Conservation (phyloP, 176 grass and related monocot species). For the Pharus latifolius region DNA sequence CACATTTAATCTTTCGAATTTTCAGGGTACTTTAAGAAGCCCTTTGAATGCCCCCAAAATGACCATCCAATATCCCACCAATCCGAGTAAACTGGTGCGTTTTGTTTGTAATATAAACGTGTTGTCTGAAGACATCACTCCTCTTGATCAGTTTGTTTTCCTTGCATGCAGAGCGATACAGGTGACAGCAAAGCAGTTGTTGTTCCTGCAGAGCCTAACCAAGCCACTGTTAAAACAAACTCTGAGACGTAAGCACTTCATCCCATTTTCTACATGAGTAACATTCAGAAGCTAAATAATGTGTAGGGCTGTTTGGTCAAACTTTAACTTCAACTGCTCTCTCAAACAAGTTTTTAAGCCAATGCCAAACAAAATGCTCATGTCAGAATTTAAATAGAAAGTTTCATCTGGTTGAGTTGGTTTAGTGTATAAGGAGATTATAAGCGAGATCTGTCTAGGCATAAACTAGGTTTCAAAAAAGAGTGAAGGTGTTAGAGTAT, state of each 20-base stretch:
- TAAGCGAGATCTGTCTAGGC: background rate
- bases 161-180: background rate
- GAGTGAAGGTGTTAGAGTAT: too few species aligned
- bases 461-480: background rate
- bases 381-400: background rate
- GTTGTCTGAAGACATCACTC: background rate
- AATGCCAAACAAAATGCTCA: background rate
- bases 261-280: background rate
- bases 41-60: conserved; percentile 40
- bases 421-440: background rate
- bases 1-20: background rate
- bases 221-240: background rate
- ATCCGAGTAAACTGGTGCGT: conserved; percentile 35
- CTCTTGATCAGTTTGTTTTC: background rate
- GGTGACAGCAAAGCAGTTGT: conserved; percentile 14
- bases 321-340: background rate
- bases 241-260: conserved; percentile 16
- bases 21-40: conserved; percentile 59
- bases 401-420: background rate
- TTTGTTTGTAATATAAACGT: background rate
- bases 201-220: conserved; percentile 15
- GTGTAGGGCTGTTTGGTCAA: background rate
- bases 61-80: conserved; percentile 18
- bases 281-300: background rate
- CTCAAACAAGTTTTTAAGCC: background rate